phyloP scores from a whole-genome alignment of 208 protist genomes.

The Leishmania gerbilli region DNA sequence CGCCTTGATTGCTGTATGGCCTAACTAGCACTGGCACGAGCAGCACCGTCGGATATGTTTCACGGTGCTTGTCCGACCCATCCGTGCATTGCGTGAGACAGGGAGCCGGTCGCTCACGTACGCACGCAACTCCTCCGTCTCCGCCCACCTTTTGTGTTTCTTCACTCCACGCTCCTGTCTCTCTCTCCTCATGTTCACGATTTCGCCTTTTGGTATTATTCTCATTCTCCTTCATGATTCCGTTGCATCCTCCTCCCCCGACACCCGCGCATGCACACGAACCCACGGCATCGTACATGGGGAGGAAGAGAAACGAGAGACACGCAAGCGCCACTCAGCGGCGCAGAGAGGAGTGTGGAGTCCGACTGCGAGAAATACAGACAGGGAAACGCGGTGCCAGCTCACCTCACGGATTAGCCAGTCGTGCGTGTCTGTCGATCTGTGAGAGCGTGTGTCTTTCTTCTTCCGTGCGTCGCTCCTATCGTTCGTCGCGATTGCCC shows the following conservation, averaged over 20 bases:
- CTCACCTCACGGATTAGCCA: not conserved
- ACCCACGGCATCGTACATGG: not conserved
- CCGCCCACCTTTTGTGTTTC: constrained; percentile 5
- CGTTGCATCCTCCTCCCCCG: not conserved
- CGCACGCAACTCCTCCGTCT: not conserved
- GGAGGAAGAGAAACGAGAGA: not conserved
- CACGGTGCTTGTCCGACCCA: not conserved
- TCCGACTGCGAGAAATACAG: not conserved
- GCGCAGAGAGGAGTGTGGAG: not conserved
- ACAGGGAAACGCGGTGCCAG: not conserved
- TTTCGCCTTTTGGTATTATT: not conserved
- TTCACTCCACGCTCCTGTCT: not conserved
- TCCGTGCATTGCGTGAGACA: not conserved
- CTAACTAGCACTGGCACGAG: not conserved
- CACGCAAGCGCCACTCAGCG: not conserved
- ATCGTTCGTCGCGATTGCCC: not conserved
- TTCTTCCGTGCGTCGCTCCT: not conserved
- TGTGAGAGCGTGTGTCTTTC: not conserved
- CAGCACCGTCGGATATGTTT: not conserved
- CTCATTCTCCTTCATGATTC: not conserved
- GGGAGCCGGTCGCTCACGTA: not conserved
- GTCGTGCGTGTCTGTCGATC: not conserved
- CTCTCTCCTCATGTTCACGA: not conserved
- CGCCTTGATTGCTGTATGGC: not conserved
- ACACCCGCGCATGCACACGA: not conserved